Evolutionary conservation across 768 basidiomycete genomes (phyloP).

Genomic region (Dentipellis fragilis): DNA sequence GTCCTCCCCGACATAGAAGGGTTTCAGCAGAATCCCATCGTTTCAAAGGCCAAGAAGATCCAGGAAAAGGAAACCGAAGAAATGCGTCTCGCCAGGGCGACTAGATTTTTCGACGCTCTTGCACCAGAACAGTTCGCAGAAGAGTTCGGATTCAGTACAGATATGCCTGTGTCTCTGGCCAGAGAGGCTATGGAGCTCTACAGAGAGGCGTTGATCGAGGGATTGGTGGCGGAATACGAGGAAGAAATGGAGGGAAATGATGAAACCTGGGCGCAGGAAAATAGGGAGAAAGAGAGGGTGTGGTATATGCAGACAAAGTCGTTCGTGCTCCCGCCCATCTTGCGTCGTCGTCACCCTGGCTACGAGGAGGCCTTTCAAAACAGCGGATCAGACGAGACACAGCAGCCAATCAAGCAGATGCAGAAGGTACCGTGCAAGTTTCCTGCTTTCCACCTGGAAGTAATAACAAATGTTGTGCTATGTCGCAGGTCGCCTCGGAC

Average conservation of each 20-base stretch:
- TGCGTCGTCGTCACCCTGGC: not conserved
- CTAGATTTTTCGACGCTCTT: too few relatives aligned
- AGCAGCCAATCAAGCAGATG: not conserved
- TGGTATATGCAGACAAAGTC: not conserved
- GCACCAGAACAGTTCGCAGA: not conserved
- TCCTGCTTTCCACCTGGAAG: too few relatives aligned
- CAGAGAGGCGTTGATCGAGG: not conserved
- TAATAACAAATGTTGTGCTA: too few relatives aligned
- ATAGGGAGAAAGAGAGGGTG: not conserved
- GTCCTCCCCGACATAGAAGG: not conserved
- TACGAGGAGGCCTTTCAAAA: not conserved
- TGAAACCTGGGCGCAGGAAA: not conserved
- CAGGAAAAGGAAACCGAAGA: not conserved
- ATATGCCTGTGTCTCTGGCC: not conserved
- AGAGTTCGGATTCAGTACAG: not conserved
- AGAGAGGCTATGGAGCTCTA: not conserved
- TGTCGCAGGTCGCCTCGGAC: not conserved
- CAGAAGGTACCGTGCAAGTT: too few relatives aligned
- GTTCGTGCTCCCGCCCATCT: not conserved
- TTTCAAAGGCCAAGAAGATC: not conserved
- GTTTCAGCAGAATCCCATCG: not conserved
- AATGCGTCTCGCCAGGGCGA: not conserved
- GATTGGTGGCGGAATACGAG: too few relatives aligned
- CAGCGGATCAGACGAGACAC: not conserved
- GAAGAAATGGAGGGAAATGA: not conserved